These are phyloP conservation scores for Plantago major DNA, from an alignment of 257 asterid genomes.

Conservation along the genomic window DNA sequence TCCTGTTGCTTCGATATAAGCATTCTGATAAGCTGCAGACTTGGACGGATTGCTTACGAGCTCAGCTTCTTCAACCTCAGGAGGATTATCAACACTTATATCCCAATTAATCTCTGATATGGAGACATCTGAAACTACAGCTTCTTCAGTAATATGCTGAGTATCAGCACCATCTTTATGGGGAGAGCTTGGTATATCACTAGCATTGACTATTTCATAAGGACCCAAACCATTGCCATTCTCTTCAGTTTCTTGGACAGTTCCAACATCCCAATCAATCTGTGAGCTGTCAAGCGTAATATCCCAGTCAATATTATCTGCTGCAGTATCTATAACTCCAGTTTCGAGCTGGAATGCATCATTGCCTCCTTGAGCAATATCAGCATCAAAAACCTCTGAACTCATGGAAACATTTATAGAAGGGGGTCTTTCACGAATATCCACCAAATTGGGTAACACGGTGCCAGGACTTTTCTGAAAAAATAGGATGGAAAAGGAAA, in stretches of 20 bases:
- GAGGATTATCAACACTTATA: constrained; percentile 59
- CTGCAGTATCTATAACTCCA: constrained; percentile 32
- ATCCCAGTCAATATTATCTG: constrained; percentile 82
- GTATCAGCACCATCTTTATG: constrained; percentile 27
- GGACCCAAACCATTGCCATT: constrained; percentile 87
- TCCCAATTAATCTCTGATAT: constrained; percentile 75
- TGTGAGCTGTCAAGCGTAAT: constrained; percentile 74
- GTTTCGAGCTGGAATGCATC: constrained; percentile 29
- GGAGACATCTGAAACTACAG: constrained; percentile 37
- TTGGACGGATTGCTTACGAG: constrained; percentile 27
- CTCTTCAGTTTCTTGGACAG: constrained; percentile 68
- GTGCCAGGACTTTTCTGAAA: constrained; percentile 55
- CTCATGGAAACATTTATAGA: constrained; percentile 49
- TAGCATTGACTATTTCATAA: constrained; percentile 85
- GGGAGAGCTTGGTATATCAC: constrained; percentile 58
- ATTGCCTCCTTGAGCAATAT: constrained; percentile 31
- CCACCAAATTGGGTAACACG: constrained; percentile 51
- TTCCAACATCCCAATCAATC: constrained; percentile 89
- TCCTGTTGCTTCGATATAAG: constrained; percentile 32
- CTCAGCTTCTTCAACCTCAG: constrained; percentile 36
- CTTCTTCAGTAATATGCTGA: constrained; percentile 30
- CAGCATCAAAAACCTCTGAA: constrained; percentile 45
- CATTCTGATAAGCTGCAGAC: constrained; percentile 26
- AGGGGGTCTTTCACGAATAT: constrained; percentile 63
- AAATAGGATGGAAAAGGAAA: neutral